Evolutionary conservation across 2,329 filamentous ascomycete species (phyloP), one percentile per base, ranked within the genome.

Genomic region (Fusarium ambrosium): DNA sequence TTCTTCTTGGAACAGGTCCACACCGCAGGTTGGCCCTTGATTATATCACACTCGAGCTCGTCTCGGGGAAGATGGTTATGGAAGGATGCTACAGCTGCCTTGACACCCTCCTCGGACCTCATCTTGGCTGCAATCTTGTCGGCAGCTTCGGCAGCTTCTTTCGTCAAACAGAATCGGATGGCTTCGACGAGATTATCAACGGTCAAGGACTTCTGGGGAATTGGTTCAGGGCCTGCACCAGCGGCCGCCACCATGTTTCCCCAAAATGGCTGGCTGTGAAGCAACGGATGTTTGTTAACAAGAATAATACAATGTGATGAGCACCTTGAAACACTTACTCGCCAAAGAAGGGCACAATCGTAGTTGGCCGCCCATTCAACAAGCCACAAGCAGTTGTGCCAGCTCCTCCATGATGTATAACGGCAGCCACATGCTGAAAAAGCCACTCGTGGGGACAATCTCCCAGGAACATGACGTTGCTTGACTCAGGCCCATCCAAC

Each of bases 371-470:
- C 2, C 88, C 92, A 72, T 88, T 92, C 75, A 91, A 91, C 16
- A 95, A 84, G 0, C 92, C 92, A 37, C 92, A 92, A 1, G 92
- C 92, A 0, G 92, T 93, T 0, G 92, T 95, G 3, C 93, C 92
- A 0, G 93, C 93, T 7, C 92, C 92, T 10, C 92, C 92, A 69
- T 94, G 92, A 67, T 94, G 92, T 0, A 94, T 88, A 1, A 92
- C 92, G 0, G 90, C 91, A 18, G 84, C 83, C 2, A 93, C 29
- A 22, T 86, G 85, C 0, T 90, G 90, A 66, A 94, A 94, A 0
- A 94, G 83, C 92, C 92, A 94, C 79, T 94, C 92, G 76, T 94
- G 92, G 0, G 92, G 92, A 0, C 89, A 92, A 71, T 94, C 93
- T 10, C 90, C 92, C 1, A 94, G 86, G 86, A 94, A 89, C 80